These are phyloP conservation scores for Elongisporangium prolatum DNA, from an alignment of 352 stramenopile genomes.

Conservation along the genomic window DNA sequence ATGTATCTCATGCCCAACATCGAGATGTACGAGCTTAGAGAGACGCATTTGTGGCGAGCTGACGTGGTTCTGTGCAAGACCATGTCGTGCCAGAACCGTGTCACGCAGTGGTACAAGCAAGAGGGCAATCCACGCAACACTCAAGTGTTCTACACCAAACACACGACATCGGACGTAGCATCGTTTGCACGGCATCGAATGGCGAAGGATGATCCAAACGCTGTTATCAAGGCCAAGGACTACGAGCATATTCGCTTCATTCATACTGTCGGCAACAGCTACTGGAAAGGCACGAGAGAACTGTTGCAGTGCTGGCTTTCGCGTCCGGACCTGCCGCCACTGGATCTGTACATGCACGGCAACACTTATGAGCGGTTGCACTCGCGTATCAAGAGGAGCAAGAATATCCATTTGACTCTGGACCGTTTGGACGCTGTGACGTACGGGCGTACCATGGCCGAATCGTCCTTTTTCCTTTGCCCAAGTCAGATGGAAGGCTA, in stretches of 20 bases:
- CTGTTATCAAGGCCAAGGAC: constrained; percentile 14
- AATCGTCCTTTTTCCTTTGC: constrained; percentile 40
- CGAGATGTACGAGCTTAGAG: constrained; percentile 48
- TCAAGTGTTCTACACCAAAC: constrained; percentile 33
- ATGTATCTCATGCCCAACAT: constrained; percentile 52
- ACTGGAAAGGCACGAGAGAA: constrained; percentile 23
- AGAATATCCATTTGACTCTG: constrained; percentile 23
- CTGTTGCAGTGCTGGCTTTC: constrained; percentile 40
- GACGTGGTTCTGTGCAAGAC: constrained; percentile 64
- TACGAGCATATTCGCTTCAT: constrained; percentile 23
- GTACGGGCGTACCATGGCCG: constrained; percentile 31
- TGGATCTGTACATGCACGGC: constrained; percentile 32
- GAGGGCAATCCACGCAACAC: constrained; percentile 41
- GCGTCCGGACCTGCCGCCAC: constrained; percentile 23
- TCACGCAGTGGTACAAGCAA: constrained; percentile 43
- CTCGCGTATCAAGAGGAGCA: constrained; percentile 1
- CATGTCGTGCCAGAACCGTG: constrained; percentile 30
- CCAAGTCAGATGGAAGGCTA: constrained; percentile 46
- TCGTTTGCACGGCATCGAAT: constrained; percentile 12
- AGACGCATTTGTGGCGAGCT: constrained; percentile 30
- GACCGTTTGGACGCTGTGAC: constrained; percentile 11
- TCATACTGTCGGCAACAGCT: constrained; percentile 30
- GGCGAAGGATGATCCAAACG: constrained; percentile 1
- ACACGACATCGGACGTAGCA: constrained; percentile 31
- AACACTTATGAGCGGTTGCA: too few relatives aligned